Evolutionary conservation across 2,329 filamentous ascomycete species (phyloP).

Genomic region (Aspergillus calidoustus): DNA sequence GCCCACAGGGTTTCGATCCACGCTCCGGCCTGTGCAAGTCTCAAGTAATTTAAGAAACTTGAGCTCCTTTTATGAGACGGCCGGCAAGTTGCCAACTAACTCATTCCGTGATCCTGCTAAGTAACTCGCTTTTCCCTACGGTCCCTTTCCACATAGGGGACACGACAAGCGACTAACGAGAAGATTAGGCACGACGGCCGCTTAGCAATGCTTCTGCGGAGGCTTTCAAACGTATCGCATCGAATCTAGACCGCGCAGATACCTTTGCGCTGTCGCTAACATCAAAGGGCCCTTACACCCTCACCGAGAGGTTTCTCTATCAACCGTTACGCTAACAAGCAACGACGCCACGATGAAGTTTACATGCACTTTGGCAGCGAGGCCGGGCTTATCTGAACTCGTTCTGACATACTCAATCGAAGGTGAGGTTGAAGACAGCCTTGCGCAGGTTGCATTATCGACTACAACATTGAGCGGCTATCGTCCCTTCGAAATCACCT

Average conservation of each 20-base stretch:
- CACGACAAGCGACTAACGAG: background rate
- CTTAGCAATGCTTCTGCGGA: background rate
- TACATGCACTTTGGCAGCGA: background rate
- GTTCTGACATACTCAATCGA: background rate
- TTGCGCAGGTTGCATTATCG: background rate
- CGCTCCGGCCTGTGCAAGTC: background rate
- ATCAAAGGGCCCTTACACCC: background rate
- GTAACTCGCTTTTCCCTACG: background rate
- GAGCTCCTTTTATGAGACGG: background rate
- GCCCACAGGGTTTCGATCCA: background rate
- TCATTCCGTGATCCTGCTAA: background rate
- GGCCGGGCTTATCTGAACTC: background rate
- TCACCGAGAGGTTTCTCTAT: background rate
- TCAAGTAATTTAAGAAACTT: background rate
- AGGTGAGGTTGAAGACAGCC: background rate
- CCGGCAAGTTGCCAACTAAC: background rate
- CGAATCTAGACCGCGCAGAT: background rate
- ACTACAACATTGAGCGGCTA: background rate
- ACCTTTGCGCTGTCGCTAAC: background rate
- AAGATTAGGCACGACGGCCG: background rate
- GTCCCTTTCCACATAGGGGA: background rate
- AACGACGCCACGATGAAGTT: background rate
- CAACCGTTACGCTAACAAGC: background rate
- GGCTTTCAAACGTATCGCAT: background rate
- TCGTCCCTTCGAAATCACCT: background rate